phyloP scores from a whole-genome alignment of 2,329 filamentous ascomycete species.

The Cladosporium colombiae region DNA sequence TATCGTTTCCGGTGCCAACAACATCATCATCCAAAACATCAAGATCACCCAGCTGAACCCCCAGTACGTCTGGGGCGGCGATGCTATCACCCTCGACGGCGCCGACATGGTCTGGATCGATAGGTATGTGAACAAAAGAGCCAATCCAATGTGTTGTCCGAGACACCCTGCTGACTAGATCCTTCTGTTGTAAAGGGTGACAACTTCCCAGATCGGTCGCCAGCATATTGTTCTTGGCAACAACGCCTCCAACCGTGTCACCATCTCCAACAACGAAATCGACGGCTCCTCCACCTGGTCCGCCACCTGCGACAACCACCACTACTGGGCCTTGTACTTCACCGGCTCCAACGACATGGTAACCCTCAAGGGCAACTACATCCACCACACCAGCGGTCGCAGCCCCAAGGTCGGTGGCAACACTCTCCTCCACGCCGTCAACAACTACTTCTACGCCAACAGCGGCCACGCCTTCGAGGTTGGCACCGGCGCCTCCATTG shows the following conservation, averaged over 20 bases:
- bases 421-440: conserved; percentile 59
- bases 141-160: no score
- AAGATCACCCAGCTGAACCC: conserved; percentile 37
- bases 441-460: conserved; percentile 59
- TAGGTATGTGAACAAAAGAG: no score
- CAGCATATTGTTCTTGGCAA: conserved; percentile 61
- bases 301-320: conserved; percentile 57
- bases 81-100: conserved; percentile 34
- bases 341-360: conserved; percentile 54
- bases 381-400: conserved; percentile 58
- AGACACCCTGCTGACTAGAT: no score
- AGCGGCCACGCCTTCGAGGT: conserved; percentile 57
- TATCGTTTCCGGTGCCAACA: conserved; percentile 41
- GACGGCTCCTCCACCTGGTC: conserved; percentile 56
- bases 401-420: conserved; percentile 56
- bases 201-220: conserved; percentile 57
- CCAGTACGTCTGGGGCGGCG: conserved; percentile 37
- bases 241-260: conserved; percentile 54
- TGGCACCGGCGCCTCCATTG: conserved; percentile 41
- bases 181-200: no score
- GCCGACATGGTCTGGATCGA: no score
- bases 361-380: conserved; percentile 61
- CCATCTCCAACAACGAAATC: conserved; percentile 60
- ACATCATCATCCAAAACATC: conserved; percentile 54
- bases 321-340: conserved; percentile 62